Base-by-base conservation (phyloP, 2,329 filamentous ascomycete genomes). In the Cryphonectria parasitica region DNA sequence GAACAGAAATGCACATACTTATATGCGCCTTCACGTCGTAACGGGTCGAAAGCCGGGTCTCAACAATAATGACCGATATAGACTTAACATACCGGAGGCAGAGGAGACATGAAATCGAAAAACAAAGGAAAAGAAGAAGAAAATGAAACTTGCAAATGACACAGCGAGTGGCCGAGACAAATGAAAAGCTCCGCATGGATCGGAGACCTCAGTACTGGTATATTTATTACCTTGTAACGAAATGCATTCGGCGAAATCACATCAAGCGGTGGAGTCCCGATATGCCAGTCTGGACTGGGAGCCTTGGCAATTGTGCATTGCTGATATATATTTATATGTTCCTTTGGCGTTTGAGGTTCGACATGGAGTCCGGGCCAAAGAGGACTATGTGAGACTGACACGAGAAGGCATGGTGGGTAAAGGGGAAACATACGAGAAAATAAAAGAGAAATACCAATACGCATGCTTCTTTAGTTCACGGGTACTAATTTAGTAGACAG, bases 1-100 rank as follows among this genome's bases (percentile, higher is more conserved):
- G 7, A 80, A 88, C 75, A 78, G 79, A 3, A 78, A 78, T 11
- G 81, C 86, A 15, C 86, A 88, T 72, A 80, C 83, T 0, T 88
- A 86, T 70, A 78, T 84, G 72, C 81, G 81, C 36, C 77, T 86
- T n/a, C 82, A 83, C 71, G 83, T 87, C 7, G 83, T 88, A 0
- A 84, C 82, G 75, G 86, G 85, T 11, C 80, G 86, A 36, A 88
- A 87, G 73, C 86, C 86, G 1, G 69, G 73, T 0, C 36, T 66
- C 8, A 70, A 52, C 7, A 70, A 52, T 5, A 52, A 67, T 22
- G 56, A 34, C 31, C 66, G 45, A n/a, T 67, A 62, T 15, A 28
- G 41, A n/a, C 60, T 56, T 15, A 70, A 58, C 7, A 54, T 56
- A 34, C 17, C 60, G 31, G 60, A 56, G 10, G 19, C 49, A 25